A percentile compares a stretch with the other conserved stretches of the same genome.
Evolutionary conservation across 2,329 filamentous ascomycete species (phyloP).

Genomic region (Talaromyces sp.): DNA sequence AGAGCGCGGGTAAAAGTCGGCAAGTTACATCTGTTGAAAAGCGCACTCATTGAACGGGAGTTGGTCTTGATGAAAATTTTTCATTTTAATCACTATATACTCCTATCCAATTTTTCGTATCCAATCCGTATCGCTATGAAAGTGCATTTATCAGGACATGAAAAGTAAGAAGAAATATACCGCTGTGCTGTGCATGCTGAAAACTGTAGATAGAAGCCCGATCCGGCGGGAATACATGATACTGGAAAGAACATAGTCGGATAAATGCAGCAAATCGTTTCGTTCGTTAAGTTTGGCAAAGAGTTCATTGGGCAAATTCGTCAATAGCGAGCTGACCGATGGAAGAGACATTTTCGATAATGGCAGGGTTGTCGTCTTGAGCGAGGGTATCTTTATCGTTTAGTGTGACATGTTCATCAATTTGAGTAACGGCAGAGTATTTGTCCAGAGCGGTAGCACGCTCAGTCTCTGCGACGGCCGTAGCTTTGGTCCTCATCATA

Average conservation of each 20-base stretch:
- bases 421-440: background rate
- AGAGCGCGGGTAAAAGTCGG: background rate
- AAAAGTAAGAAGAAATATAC: background rate
- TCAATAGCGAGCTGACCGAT: background rate
- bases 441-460: too few species aligned
- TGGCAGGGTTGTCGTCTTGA: background rate
- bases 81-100: background rate
- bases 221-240: slow-evolving; percentile 5
- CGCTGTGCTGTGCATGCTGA: slow-evolving; percentile 3
- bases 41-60: background rate
- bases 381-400: background rate
- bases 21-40: background rate
- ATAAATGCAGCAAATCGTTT: background rate
- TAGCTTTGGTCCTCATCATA: background rate
- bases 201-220: background rate
- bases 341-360: background rate
- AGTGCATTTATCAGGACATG: slow-evolving; percentile 4
- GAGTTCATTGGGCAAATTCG: background rate
- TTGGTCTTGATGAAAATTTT: background rate
- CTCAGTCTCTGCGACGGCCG: background rate
- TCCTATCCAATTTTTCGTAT: background rate
- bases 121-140: background rate
- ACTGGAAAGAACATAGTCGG: background rate
- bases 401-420: background rate
- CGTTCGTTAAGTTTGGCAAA: background rate